Evolutionary conservation across 176 grass and related monocot species (phyloP).

Genomic region (Canna indica): DNA sequence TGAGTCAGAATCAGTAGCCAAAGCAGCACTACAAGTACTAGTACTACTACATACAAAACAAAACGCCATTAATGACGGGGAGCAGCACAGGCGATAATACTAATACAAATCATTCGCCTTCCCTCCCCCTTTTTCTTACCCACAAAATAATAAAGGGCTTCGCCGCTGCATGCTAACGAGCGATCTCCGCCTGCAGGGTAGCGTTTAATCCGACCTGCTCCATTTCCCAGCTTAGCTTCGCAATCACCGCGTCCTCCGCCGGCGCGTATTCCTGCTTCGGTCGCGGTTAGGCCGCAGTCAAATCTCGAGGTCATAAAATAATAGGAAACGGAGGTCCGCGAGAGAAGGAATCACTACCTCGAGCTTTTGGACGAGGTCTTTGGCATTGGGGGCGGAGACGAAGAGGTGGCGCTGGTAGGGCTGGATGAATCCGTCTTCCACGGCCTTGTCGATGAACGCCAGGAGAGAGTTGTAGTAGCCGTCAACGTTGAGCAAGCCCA

Average conservation of each 20-base stretch:
- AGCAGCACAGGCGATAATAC: constrained; percentile 12
- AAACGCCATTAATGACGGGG: neutral
- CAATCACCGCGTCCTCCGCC: constrained; percentile 35
- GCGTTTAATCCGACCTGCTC: constrained; percentile 55
- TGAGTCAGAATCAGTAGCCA: neutral
- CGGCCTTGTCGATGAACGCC: constrained; percentile 93
- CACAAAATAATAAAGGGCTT: constrained; percentile 12
- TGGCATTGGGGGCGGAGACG: constrained; percentile 55
- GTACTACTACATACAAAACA: neutral
- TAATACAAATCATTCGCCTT: constrained; percentile 11
- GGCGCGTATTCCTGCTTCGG: constrained; percentile 48
- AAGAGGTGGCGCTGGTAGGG: constrained; percentile 77
- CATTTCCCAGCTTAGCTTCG: constrained; percentile 67
- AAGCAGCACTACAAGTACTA: neutral
- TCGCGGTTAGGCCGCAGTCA: too few species aligned
- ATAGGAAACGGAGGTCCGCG: neutral
- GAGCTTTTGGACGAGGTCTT: constrained; percentile 73
- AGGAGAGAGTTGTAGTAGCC: constrained; percentile 88
- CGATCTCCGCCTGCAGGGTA: constrained; percentile 40
- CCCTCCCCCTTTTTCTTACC: neutral
- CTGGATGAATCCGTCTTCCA: constrained; percentile 91
- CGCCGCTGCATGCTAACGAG: constrained; percentile 17
- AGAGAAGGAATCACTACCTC: constrained; percentile 29
- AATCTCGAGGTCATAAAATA: too few species aligned
- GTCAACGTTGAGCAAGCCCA: constrained; percentile 90